A percentile compares a stretch with the other conserved stretches of the same genome.
Conservation (phyloP, 2,329 filamentous ascomycete genomes). For the Tolypocladium endophyticum region DNA sequence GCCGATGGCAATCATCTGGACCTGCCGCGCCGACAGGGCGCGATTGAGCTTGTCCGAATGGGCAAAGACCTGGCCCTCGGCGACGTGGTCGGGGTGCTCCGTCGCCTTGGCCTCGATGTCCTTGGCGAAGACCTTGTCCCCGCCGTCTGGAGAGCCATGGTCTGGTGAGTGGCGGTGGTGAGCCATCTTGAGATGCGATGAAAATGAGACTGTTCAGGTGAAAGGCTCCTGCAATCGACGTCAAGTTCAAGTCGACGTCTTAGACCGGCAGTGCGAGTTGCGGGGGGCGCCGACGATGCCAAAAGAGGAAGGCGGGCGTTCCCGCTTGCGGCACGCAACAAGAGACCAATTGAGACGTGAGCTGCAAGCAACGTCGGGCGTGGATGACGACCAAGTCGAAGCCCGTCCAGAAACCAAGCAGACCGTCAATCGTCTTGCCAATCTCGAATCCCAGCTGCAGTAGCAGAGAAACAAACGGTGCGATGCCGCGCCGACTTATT, state of each 20-base stretch:
- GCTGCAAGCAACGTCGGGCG: neutral
- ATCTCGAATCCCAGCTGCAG: neutral
- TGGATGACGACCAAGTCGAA: neutral
- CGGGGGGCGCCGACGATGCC: neutral
- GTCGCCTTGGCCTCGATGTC: neutral
- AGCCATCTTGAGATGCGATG: neutral
- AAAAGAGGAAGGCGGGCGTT: neutral
- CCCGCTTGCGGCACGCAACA: neutral
- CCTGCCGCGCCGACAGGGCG: constrained; percentile 48
- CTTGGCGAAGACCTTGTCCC: neutral
- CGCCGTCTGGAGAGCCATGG: neutral
- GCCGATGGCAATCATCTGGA: constrained; percentile 57
- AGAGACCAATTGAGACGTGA: neutral
- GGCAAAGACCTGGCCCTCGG: constrained; percentile 5
- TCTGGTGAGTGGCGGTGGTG: neutral
- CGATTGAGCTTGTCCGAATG: constrained; percentile 38
- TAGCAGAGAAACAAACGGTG: neutral
- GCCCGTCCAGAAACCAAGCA: neutral
- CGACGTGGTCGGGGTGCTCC: neutral
- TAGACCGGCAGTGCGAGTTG: neutral
- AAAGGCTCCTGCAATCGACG: neutral
- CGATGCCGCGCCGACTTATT: neutral
- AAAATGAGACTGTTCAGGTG: neutral
- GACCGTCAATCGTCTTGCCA: neutral
- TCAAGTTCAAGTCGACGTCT: neutral